These are phyloP conservation scores for Stenogyne calaminthoides DNA, from an alignment of 305 asterid genomes.

Conservation along the genomic window DNA sequence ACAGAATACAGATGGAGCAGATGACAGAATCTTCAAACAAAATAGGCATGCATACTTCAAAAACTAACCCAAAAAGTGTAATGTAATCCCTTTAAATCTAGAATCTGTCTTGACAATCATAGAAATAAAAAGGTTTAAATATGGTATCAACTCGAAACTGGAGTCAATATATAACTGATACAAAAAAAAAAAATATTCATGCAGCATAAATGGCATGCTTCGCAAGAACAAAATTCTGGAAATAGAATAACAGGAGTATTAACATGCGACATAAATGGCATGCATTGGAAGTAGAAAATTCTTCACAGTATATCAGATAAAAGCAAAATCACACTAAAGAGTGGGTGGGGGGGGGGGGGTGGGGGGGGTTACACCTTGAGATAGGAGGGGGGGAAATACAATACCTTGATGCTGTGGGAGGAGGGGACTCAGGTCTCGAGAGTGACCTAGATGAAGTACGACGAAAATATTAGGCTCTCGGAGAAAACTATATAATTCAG, in stretches of 20 bases:
- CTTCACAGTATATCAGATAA: not conserved
- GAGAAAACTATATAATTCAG: constrained; percentile 35
- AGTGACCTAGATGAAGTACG: constrained; percentile 40
- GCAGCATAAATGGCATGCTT: not conserved
- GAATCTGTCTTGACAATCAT: not conserved
- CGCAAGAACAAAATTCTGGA: constrained; percentile 2
- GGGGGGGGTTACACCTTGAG: not conserved
- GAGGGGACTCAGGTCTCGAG: constrained; percentile 36
- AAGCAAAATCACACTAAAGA: not conserved
- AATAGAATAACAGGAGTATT: not conserved
- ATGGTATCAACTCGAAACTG: not conserved
- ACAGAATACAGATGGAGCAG: not conserved
- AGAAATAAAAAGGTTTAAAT: not conserved
- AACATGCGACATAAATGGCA: no score
- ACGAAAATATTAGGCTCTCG: constrained; percentile 40
- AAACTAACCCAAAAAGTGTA: not conserved
- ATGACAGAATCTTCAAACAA: not conserved
- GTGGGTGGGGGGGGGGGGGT: not conserved
- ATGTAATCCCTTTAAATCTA: not conserved
- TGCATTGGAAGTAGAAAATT: no score
- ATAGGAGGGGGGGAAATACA: not conserved
- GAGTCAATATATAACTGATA: not conserved
- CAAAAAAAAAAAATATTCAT: not conserved
- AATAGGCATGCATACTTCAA: not conserved
- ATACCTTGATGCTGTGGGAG: constrained; percentile 46